Conservation (phyloP, 2,329 filamentous ascomycete genomes). For the Neophaeococcomyces aloes region DNA sequence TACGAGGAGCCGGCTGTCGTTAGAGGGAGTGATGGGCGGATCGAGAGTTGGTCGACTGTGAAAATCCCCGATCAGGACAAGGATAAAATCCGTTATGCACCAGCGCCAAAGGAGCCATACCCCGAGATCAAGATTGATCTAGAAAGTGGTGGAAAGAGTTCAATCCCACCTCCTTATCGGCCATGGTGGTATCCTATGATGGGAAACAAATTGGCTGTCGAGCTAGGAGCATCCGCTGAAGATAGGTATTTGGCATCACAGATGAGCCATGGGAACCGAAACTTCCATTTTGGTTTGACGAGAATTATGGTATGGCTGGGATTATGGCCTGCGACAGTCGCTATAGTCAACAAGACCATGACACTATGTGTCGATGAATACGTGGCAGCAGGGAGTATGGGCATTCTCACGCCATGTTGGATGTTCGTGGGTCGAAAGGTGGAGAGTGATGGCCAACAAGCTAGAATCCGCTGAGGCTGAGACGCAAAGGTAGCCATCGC, state of each 20-base stretch:
- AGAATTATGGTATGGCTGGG: constrained; percentile 15
- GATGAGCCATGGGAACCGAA: constrained; percentile 11
- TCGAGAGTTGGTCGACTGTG: constrained; percentile 1
- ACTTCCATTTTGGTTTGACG: constrained; percentile 9
- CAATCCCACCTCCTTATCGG: constrained; percentile 8
- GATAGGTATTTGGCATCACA: constrained; percentile 15
- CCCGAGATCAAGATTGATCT: not conserved
- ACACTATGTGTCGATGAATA: constrained; percentile 13
- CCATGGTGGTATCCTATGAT: constrained; percentile 22
- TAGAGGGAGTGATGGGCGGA: not conserved
- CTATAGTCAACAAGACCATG: constrained; percentile 13
- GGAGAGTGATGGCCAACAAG: not conserved
- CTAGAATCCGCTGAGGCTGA: too few species aligned
- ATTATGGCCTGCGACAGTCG: constrained; percentile 14
- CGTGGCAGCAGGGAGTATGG: constrained; percentile 11
- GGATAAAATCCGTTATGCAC: not conserved
- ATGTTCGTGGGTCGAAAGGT: constrained; percentile 19
- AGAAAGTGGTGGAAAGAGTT: not conserved
- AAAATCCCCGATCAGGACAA: constrained; percentile 3
- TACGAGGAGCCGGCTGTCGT: not conserved
- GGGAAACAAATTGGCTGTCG: constrained; percentile 10
- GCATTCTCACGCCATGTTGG: constrained; percentile 20
- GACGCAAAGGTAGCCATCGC: too few species aligned
- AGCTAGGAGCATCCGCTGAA: constrained; percentile 10
- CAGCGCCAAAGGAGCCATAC: not conserved